Evolutionary conservation across 169 alveolate genomes (phyloP), one percentile per base, ranked within the genome.

Genomic region (Besnoitia besnoiti): DNA sequence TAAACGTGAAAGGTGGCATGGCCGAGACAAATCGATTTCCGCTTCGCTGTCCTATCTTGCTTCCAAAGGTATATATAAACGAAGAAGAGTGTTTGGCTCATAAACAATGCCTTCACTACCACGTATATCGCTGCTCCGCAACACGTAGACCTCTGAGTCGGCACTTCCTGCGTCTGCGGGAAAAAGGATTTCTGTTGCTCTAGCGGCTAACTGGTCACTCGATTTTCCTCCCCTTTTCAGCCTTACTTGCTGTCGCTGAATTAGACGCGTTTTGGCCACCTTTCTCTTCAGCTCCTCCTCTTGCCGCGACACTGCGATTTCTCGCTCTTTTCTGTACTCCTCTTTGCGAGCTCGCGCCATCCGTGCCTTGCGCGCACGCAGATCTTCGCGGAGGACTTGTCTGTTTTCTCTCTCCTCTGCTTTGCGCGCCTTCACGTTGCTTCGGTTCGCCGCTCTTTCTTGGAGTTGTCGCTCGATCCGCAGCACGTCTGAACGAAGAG

Each of bases 381-480:
- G 42, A 46, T 21, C 87, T 14, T 19, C 61, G 8, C 16, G 40
- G 7, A 35, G 47, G 30, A 21, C 16, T 30, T 77, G 87, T 30
- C 40, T 77, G 87, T 37, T 39, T 35, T 0, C 87, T 30, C 87
- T 51, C 3, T 77, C 87, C 59, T 27, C 62, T 33, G 50, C 59
- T 39, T 59, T 51, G 40, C 40, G 87, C 16, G 87, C 59, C 19
- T 77, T 59, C 16, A 77, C 87, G 37, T 30, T 24, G 33, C 37
- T 16, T 1, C 87, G 27, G 59, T 77, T 77, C n/a, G 87, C 59
- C 39, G 87, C 61, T 40, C 50, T 39, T 37, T 77, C 59, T 59
- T 0, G 16, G 0, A 77, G 87, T 37, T 77, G 55, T 30, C 40
- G 35, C 59, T 77, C 87, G 61, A 77, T 35, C 59, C 39, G 35